Evolutionary conservation across 495 filamentous ascomycete genomes (phyloP).

Genomic region (Talaromyces borbonicus): DNA sequence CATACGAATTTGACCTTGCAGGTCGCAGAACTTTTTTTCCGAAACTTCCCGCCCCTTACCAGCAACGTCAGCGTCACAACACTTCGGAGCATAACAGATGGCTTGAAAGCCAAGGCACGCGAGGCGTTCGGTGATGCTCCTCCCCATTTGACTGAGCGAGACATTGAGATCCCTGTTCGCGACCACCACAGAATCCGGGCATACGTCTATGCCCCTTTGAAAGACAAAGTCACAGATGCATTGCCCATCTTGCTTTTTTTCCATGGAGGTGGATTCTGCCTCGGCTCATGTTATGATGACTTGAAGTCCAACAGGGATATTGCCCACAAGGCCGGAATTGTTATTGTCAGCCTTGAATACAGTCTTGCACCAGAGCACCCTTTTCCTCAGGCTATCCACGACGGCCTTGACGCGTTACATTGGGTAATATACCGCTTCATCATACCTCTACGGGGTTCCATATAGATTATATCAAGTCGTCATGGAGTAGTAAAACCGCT

Average conservation of each 20-base stretch:
- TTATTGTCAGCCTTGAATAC: constrained; percentile 24
- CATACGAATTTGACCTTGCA: too few relatives aligned
- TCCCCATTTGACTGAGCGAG: background rate
- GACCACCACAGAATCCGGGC: background rate
- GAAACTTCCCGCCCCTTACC: background rate
- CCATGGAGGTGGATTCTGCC: constrained; percentile 30
- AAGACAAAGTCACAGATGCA: background rate
- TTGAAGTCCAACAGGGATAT: constrained; percentile 13
- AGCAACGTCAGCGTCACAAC: background rate
- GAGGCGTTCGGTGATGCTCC: background rate
- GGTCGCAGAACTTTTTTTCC: too few relatives aligned
- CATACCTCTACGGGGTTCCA: too few relatives aligned
- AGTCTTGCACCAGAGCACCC: constrained; percentile 27
- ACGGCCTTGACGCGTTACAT: constrained; percentile 44
- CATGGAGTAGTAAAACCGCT: too few relatives aligned
- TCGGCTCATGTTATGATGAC: constrained; percentile 22
- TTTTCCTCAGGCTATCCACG: constrained; percentile 47
- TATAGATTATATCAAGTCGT: too few relatives aligned
- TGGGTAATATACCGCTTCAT: too few relatives aligned
- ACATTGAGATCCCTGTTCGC: background rate
- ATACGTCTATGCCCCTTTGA: background rate
- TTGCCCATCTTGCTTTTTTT: constrained; percentile 2
- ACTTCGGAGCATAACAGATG: background rate
- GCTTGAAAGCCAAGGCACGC: background rate
- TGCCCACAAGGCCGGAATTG: constrained; percentile 3